phyloP scores from a whole-genome alignment of 805 yeast genomes.

The Candida sithepensis region DNA sequence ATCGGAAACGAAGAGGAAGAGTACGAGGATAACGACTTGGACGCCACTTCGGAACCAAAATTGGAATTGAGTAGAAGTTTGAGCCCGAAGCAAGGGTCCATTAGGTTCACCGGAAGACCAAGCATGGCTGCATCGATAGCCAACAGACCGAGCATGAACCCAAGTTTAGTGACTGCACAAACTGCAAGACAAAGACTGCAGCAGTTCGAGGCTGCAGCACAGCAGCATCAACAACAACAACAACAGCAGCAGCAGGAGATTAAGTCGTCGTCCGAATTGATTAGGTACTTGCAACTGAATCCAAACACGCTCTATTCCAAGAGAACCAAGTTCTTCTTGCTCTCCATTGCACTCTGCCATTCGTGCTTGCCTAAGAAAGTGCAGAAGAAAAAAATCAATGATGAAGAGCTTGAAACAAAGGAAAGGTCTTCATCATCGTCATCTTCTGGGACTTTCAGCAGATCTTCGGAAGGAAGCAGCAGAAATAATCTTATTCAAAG shows the following conservation, averaged over 20 bases:
- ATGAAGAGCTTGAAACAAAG: neutral
- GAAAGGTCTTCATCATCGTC: neutral
- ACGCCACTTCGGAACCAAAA: neutral
- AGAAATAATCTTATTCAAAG: neutral
- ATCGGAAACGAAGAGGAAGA: constrained; percentile 24
- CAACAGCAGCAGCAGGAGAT: constrained; percentile 24
- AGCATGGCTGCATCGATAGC: constrained; percentile 46
- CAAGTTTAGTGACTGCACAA: constrained; percentile 22
- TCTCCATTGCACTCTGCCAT: constrained; percentile 84
- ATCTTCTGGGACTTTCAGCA: constrained; percentile 14
- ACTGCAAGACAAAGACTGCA: constrained; percentile 51
- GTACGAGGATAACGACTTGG: neutral
- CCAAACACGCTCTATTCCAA: constrained; percentile 70
- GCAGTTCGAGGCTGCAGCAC: constrained; percentile 47
- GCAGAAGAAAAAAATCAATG: constrained; percentile 5
- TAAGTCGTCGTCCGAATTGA: constrained; percentile 60
- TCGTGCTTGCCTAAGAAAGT: constrained; percentile 74
- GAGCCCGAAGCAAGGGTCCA: constrained; percentile 15
- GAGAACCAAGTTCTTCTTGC: constrained; percentile 72
- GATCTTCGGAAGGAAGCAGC: constrained; percentile 15
- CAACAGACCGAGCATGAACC: constrained; percentile 17
- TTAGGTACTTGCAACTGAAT: constrained; percentile 63
- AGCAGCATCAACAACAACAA: constrained; percentile 31
- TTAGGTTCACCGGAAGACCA: constrained; percentile 46
- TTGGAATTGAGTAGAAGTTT: constrained; percentile 4